phyloP scores from a whole-genome alignment of 352 stramenopile species.

The Plasmopara halstedii region DNA sequence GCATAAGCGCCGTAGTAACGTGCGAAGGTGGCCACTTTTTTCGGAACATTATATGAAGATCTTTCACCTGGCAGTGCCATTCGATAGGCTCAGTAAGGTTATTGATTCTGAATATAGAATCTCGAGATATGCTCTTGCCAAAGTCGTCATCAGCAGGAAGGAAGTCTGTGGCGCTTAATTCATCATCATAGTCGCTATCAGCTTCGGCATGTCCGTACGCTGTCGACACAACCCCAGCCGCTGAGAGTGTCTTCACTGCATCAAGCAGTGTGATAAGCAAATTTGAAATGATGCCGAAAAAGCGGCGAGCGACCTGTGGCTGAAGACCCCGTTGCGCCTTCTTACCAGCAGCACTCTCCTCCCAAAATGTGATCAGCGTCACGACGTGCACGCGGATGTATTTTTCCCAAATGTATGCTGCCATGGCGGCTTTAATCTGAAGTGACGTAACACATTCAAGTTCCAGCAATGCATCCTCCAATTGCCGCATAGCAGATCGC shows the following conservation, averaged over 20 bases:
- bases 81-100: conserved; percentile 33
- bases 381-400: conserved; percentile 77
- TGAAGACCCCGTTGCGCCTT: conserved; percentile 68
- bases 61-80: conserved; percentile 42
- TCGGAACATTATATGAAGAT: conserved; percentile 39
- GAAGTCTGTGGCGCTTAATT: conserved; percentile 17
- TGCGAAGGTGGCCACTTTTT: conserved; percentile 53
- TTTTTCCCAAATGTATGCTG: conserved; percentile 68
- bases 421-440: conserved; percentile 51
- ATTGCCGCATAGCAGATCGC: conserved; percentile 76
- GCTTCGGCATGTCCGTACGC: conserved; percentile 8
- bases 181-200: conserved; percentile 24
- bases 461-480: conserved; percentile 65
- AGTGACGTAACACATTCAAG: conserved; percentile 36
- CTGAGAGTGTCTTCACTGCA: conserved; percentile 21
- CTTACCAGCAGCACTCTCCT: conserved; percentile 58
- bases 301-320: conserved; percentile 62
- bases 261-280: conserved; percentile 39
- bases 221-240: background rate
- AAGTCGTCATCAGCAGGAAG: conserved; percentile 28
- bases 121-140: conserved; percentile 8
- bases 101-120: conserved; percentile 29
- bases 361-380: conserved; percentile 77
- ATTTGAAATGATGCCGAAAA: conserved; percentile 70
- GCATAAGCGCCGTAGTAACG: conserved; percentile 40